Base-by-base conservation (phyloP, 2,329 filamentous ascomycete genomes). In the Trichoderma koningiopsis region DNA sequence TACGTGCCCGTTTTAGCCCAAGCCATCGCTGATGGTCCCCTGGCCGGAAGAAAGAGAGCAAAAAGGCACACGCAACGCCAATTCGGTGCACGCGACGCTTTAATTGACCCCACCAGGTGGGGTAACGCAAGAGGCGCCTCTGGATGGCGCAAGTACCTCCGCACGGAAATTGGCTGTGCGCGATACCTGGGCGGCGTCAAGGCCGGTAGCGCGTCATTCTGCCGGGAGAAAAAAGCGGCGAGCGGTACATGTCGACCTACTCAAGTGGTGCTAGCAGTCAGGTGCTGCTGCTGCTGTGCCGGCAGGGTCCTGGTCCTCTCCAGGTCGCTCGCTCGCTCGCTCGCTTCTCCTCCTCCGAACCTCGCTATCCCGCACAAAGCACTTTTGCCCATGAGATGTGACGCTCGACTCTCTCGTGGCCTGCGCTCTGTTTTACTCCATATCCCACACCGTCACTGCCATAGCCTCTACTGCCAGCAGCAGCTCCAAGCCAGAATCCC, bases 201-300 rank as follows among this genome's bases (percentile, higher is more conserved):
- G 40, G 40, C 14, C 63, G 65, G 65, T 61, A 68, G 65, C 65
- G 65, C 65, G 65, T 68, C 65, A 68, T 68, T 61, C 47, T 61
- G 57, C 43, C 56, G n/a, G 7, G 22, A 60, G 27, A 60, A 16
- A 16, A 37, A 24, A 11, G 37, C 16, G 11, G 19, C 40, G 49
- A n/a, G 24, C 22, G 31, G 61, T 31, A 19, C 33, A 27, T 43
- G 43, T 13, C 22, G n/a, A 56, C 55, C 55, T 33, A 10, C 55
- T 27, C 52, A 4, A 59, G 55, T 29, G 40, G 40, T 19, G 52
- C 47, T n/a, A 57, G 55, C 33, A 68, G 65, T 68, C 65, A 68
- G 65, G 65, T 68, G 33, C 33, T 68, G 65, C 65, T 68, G 65
- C 65, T 43, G 61, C 60, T 37, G 31, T 33, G 49, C 56, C 56